Evolutionary conservation across 306 rosid genomes (phyloP), one percentile per base, ranked within the genome.

Genomic region (Malus orientalis): DNA sequence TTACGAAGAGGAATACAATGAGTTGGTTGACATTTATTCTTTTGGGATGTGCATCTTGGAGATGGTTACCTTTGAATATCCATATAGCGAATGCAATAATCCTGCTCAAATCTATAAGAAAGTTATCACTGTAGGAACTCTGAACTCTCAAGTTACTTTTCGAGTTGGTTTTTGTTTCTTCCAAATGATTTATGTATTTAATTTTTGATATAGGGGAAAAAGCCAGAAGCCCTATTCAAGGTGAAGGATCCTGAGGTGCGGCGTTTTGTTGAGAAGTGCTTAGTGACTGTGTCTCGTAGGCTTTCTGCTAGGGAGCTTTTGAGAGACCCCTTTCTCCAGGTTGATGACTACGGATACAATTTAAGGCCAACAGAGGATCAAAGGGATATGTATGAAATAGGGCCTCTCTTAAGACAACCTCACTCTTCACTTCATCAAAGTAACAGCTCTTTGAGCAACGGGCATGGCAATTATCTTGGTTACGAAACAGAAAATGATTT

Each of bases 1-100:
- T 57, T 96, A 96, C 53, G 93, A 91, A 74, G 99, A 96, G 87
- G 94, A 96, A 80, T 96, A 96, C 78, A 91, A 96, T 76, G 97
- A 96, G 75, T 87, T 96, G 49, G 94, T 96, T n/a, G 99, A 96
- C 76, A 93, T 92, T 54, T 96, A 96, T 83, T 81, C 99, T 59
- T 93, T 96, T 81, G 99, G 99, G 73, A 96, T 96, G 99, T 93
- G 99, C 79, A 85, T 96, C 57, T 84, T 96, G 83, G 99, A 96
- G 89, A 96, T 96, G 98, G 97, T 96, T 59, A 93, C 99, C 74
- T 88, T 84, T 77, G 97, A 96, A 76, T 96, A 96, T 85, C 99
- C 98, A 60, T 96, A 93, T 54, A 92, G 97, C 70, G 99, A 93
- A 91, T 96, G 99, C 87, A 84, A 67, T 59, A 93, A 93, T 82